phyloP scores from a whole-genome alignment of 345 rosid species.

The Syzygium aromaticum region DNA sequence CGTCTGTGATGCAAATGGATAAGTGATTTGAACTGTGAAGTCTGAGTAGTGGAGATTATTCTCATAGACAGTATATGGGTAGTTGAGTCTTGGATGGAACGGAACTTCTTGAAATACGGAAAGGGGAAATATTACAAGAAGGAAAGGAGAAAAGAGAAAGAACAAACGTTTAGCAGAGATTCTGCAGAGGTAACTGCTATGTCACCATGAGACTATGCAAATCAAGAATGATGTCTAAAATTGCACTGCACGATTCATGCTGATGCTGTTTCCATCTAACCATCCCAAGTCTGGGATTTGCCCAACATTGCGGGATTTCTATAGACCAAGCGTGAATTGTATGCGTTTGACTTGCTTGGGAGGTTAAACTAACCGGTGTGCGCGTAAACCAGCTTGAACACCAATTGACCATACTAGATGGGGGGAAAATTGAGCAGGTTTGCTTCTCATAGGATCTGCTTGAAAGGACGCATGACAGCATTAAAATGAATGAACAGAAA shows the following conservation, averaged over 20 bases:
- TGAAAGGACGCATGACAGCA: neutral
- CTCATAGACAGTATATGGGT: neutral
- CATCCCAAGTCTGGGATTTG: neutral
- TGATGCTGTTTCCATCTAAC: neutral
- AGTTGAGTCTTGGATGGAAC: neutral
- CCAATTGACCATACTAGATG: neutral
- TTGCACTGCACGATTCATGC: neutral
- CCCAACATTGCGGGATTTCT: neutral
- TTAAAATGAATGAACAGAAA: neutral
- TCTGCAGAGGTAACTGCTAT: neutral
- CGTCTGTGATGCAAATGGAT: neutral
- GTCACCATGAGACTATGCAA: neutral
- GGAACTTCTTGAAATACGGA: neutral
- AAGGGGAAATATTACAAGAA: neutral
- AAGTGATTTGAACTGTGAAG: neutral
- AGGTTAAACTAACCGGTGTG: neutral
- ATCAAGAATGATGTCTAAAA: neutral
- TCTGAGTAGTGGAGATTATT: neutral
- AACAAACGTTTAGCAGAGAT: neutral
- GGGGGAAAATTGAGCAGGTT: neutral
- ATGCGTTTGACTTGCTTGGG: neutral
- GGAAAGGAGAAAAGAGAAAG: neutral
- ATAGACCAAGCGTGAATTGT: neutral
- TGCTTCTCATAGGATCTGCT: neutral
- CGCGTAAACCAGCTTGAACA: neutral